phyloP scores from a whole-genome alignment of 352 stramenopile species.

The Globisporangium parvum region DNA sequence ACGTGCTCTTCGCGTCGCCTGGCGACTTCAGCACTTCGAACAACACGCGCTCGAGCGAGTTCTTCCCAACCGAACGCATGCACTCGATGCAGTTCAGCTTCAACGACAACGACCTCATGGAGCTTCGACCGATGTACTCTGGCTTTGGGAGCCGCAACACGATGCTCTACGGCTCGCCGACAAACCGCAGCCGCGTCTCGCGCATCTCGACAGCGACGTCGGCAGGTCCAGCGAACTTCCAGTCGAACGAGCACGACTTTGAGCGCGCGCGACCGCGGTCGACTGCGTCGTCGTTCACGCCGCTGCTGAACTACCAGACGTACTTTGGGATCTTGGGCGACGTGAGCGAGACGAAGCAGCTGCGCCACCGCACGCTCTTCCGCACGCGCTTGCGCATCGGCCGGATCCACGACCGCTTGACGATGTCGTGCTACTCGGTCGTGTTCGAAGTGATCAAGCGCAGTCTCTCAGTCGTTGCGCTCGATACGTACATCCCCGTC shows the following conservation, averaged over 20 bases:
- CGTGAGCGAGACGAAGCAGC: conserved; percentile 28
- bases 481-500: conserved; percentile 88
- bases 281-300: conserved; percentile 41
- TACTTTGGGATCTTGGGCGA: conserved; percentile 54
- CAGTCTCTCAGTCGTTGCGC: conserved; percentile 78
- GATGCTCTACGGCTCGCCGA: conserved; percentile 34
- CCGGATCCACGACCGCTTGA: conserved; percentile 67
- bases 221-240: conserved; percentile 29
- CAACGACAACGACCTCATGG: conserved; percentile 43
- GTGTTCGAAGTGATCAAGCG: conserved; percentile 89
- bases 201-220: conserved; percentile 68
- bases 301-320: conserved; percentile 69
- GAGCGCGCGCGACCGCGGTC: conserved; percentile 29
- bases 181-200: conserved; percentile 58
- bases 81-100: conserved; percentile 62
- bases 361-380: conserved; percentile 45
- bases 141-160: conserved; percentile 34
- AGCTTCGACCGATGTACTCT: conserved; percentile 60
- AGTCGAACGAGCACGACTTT: conserved; percentile 21
- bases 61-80: conserved; percentile 43
- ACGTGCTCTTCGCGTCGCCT: conserved; percentile 7
- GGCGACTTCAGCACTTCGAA: conserved; percentile 18
- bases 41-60: conserved; percentile 17
- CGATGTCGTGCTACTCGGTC: conserved; percentile 62
- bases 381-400: conserved; percentile 60